Evolutionary conservation across 2,329 filamentous ascomycete genomes (phyloP).

Genomic region (Diaporthe citri): DNA sequence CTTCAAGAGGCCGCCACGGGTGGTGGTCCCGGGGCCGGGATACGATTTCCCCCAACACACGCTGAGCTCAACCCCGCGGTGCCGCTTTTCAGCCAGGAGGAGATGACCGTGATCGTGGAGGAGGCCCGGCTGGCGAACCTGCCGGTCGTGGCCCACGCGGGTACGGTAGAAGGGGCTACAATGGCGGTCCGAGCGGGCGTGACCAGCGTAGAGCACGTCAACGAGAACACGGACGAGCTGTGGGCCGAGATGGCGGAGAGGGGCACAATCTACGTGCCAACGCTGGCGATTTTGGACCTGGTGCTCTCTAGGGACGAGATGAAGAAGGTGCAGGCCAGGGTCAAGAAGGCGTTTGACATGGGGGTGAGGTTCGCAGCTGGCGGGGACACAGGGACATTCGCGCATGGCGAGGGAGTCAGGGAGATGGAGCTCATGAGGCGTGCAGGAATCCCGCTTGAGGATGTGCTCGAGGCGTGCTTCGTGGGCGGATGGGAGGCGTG

Average conservation of each 20-base stretch:
- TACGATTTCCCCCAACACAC: conserved; percentile 53
- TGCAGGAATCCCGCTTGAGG: conserved; percentile 62
- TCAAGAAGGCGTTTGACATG: conserved; percentile 58
- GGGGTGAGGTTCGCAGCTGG: conserved; percentile 65
- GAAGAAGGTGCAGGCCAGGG: conserved; percentile 49
- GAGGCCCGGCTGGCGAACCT: conserved; percentile 57
- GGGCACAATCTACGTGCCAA: conserved; percentile 65
- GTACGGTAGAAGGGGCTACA: conserved; percentile 55
- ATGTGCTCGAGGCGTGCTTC: conserved; percentile 63
- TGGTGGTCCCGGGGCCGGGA: conserved; percentile 31
- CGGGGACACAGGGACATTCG: conserved; percentile 66
- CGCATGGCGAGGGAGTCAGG: conserved; percentile 64
- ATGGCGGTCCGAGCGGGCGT: conserved; percentile 62
- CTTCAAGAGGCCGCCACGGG: conserved; percentile 46
- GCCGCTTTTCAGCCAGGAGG: conserved; percentile 60
- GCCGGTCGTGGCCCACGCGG: conserved; percentile 59
- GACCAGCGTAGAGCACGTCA: conserved; percentile 61
- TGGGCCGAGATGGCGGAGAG: conserved; percentile 58
- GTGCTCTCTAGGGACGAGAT: conserved; percentile 42
- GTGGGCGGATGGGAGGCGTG: conserved; percentile 68
- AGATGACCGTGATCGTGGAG: conserved; percentile 63
- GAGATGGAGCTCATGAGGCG: conserved; percentile 68
- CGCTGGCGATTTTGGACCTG: conserved; percentile 59
- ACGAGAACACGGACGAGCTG: conserved; percentile 53
- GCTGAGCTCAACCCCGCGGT: conserved; percentile 54